phyloP scores from a whole-genome alignment of 225 moss, liverwort and hornwort genomes.

The Asterella californica region DNA sequence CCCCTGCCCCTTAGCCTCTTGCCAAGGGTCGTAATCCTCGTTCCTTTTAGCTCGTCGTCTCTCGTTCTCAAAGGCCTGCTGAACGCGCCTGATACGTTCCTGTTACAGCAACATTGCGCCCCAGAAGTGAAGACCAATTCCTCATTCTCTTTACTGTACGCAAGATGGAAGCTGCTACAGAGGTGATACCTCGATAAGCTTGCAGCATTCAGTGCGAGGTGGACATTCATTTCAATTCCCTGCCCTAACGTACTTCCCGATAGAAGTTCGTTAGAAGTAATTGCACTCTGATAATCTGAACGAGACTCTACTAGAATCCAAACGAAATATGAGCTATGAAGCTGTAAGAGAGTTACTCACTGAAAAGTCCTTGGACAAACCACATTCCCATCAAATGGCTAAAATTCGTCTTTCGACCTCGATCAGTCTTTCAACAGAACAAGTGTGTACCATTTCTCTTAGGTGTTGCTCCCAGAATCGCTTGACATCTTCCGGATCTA shows the following conservation, averaged over 20 bases:
- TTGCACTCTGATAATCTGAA: too few relatives aligned
- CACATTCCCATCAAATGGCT: too few relatives aligned
- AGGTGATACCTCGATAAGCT: not conserved
- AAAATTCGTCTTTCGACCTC: too few relatives aligned
- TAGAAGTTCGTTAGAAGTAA: too few relatives aligned
- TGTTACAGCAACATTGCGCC: constrained; percentile 22
- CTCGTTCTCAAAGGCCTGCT: constrained; percentile 71
- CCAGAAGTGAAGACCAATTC: not conserved
- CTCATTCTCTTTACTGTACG: not conserved
- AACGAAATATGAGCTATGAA: not conserved
- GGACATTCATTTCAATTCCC: too few relatives aligned
- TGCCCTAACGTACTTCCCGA: too few relatives aligned
- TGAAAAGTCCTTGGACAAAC: too few relatives aligned
- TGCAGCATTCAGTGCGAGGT: not conserved
- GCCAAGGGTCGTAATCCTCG: constrained; percentile 57
- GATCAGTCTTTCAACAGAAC: not conserved
- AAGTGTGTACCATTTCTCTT: constrained; percentile 34
- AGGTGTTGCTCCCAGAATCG: constrained; percentile 38
- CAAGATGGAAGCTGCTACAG: not conserved
- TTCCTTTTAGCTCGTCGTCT: constrained; percentile 52
- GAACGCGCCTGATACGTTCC: constrained; percentile 79
- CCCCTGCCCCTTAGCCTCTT: constrained; percentile 54
- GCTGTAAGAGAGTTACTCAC: too few relatives aligned
- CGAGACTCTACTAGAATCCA: not conserved
- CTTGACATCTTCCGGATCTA: constrained; percentile 27